These are phyloP conservation scores for Mycena rebaudengoi DNA, from an alignment of 768 basidiomycete genomes.

Conservation along the genomic window DNA sequence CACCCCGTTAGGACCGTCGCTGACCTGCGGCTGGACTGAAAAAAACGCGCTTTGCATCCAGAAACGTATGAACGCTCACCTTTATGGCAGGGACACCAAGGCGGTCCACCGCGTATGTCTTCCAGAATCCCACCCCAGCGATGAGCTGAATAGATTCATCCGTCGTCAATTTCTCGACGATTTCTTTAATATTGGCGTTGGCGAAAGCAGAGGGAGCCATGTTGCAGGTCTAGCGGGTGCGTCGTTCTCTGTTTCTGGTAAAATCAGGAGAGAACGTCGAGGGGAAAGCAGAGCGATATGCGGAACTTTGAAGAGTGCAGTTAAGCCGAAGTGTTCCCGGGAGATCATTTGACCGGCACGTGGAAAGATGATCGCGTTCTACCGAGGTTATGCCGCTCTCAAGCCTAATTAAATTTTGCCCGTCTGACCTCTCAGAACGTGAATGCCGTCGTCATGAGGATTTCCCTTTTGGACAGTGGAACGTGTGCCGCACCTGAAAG, in stretches of 20 bases:
- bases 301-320: neutral
- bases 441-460: no score
- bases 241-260: no score
- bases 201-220: constrained; percentile 81
- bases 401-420: no score
- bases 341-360: constrained; percentile 17
- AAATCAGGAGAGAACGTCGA: neutral
- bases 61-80: constrained; percentile 40
- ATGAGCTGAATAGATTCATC: constrained; percentile 80
- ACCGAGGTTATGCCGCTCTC: no score
- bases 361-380: no score
- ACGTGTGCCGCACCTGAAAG: no score
- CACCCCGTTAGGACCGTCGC: constrained; percentile 83
- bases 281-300: no score
- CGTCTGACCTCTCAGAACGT: no score
- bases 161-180: constrained; percentile 72
- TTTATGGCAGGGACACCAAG: constrained; percentile 79
- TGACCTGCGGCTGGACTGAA: constrained; percentile 53
- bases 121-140: constrained; percentile 83
- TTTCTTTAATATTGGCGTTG: constrained; percentile 64
- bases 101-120: constrained; percentile 70
- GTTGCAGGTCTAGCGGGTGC: no score
- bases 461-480: no score
- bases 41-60: neutral
- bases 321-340: constrained; percentile 20